Conservation (phyloP, 2,329 filamentous ascomycete genomes). For the Pleomassaria siparia region DNA sequence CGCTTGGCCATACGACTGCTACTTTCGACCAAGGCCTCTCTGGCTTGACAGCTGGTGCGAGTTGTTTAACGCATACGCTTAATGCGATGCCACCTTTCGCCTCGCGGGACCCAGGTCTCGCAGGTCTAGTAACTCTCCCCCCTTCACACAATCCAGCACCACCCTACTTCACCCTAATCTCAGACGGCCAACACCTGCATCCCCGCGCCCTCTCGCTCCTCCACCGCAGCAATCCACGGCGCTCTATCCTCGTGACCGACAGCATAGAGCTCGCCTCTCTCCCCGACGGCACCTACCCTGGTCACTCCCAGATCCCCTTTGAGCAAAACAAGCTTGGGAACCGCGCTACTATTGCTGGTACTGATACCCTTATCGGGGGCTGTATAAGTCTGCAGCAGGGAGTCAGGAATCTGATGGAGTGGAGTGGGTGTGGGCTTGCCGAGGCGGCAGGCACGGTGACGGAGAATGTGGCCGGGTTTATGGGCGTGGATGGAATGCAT, state of each 20-base stretch:
- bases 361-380: constrained; percentile 57
- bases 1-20: constrained; percentile 55
- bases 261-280: constrained; percentile 57
- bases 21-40: constrained; percentile 49
- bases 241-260: constrained; percentile 57
- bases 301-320: constrained; percentile 55
- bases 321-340: constrained; percentile 53
- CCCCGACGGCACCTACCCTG: constrained; percentile 54
- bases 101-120: constrained; percentile 55
- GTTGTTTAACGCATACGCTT: constrained; percentile 55
- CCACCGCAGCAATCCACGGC: constrained; percentile 49
- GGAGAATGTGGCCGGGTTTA: constrained; percentile 54
- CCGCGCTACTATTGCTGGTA: constrained; percentile 54
- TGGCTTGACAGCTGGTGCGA: constrained; percentile 53
- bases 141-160: constrained; percentile 19
- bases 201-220: constrained; percentile 53
- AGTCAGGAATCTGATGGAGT: constrained; percentile 51
- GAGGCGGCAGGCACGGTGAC: constrained; percentile 53
- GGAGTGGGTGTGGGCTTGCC: constrained; percentile 50
- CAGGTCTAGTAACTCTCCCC: constrained; percentile 44
- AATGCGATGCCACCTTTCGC: constrained; percentile 57
- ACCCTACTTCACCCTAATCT: constrained; percentile 56
- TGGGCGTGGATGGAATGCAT: constrained; percentile 48
- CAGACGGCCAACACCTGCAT: constrained; percentile 58
- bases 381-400: constrained; percentile 55